A percentile compares a stretch with the other conserved stretches of the same genome.
phyloP scores from a whole-genome alignment of 257 asterid species.

The Ilex aquifolium region DNA sequence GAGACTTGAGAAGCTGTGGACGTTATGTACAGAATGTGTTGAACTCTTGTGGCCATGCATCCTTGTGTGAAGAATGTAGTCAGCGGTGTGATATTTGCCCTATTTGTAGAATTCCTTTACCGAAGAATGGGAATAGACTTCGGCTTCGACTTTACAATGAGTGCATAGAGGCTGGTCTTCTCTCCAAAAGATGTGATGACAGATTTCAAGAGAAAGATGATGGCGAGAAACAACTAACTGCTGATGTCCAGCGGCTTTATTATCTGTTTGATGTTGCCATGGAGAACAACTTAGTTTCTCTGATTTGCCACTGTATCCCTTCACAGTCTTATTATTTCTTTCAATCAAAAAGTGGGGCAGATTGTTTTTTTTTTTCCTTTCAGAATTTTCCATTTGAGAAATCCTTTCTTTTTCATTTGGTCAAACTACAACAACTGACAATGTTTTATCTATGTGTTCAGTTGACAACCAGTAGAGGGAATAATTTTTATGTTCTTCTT shows the following conservation, averaged over 20 bases:
- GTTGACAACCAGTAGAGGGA: too few species aligned
- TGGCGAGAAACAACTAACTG: slow-evolving; percentile 44
- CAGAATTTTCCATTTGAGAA: neutral
- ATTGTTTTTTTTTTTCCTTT: too few species aligned
- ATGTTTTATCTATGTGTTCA: too few species aligned
- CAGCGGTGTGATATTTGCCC: slow-evolving; percentile 93
- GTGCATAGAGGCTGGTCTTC: slow-evolving; percentile 83
- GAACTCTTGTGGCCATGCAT: slow-evolving; percentile 77
- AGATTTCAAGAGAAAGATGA: slow-evolving; percentile 62
- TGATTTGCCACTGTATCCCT: slow-evolving; percentile 96
- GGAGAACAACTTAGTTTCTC: slow-evolving; percentile 80
- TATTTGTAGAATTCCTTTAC: slow-evolving; percentile 63
- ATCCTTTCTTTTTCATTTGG: too few species aligned
- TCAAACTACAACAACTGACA: too few species aligned
- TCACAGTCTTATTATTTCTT: neutral
- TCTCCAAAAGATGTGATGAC: slow-evolving; percentile 76
- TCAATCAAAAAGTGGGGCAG: too few species aligned
- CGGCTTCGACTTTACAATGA: slow-evolving; percentile 83
- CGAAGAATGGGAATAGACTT: slow-evolving; percentile 47
- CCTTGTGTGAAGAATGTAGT: slow-evolving; percentile 91
- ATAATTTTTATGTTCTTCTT: too few species aligned
- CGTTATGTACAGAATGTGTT: slow-evolving; percentile 69
- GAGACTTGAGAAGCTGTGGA: slow-evolving; percentile 94
- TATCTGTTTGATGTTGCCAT: slow-evolving; percentile 78
- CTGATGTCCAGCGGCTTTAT: slow-evolving; percentile 78